Evolutionary conservation across 164 flowering plant species (phyloP).

Genomic region (Euptelea pleiosperma): DNA sequence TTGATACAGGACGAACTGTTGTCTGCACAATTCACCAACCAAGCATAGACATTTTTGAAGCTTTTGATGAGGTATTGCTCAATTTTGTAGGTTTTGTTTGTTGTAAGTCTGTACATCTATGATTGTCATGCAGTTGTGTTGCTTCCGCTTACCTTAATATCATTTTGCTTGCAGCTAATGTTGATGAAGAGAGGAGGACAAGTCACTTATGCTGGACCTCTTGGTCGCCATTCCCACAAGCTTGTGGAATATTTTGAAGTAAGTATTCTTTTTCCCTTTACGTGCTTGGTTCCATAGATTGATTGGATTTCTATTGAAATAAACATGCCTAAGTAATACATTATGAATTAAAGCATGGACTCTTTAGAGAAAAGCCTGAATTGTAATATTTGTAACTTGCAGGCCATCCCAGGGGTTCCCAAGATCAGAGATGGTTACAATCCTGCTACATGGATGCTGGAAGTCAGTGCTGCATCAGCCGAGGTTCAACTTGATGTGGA

Average conservation of each 20-base stretch:
- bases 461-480: slow-evolving; percentile 40
- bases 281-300: neutral
- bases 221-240: slow-evolving; percentile 59
- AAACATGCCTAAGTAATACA: neutral
- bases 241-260: slow-evolving; percentile 76
- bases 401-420: slow-evolving; percentile 63
- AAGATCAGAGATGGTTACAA: slow-evolving; percentile 57
- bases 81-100: neutral
- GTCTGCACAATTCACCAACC: slow-evolving; percentile 84
- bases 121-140: neutral
- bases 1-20: slow-evolving; percentile 70
- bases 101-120: neutral
- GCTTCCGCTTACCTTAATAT: neutral
- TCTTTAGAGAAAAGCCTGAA: neutral
- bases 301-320: neutral
- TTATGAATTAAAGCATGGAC: too few species aligned
- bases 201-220: slow-evolving; percentile 70
- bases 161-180: slow-evolving; percentile 41
- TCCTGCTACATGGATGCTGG: slow-evolving; percentile 92
- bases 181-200: slow-evolving; percentile 92
- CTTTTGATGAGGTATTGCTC: slow-evolving; percentile 64
- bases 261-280: slow-evolving; percentile 15
- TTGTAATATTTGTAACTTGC: slow-evolving; percentile 9
- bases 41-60: slow-evolving; percentile 73
- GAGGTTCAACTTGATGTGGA: slow-evolving; percentile 54